Percentiles rank a stretch among this genome's conserved stretches.
Evolutionary conservation across 441 rosid species (phyloP).

Genomic region (Brassica hybrid): DNA sequence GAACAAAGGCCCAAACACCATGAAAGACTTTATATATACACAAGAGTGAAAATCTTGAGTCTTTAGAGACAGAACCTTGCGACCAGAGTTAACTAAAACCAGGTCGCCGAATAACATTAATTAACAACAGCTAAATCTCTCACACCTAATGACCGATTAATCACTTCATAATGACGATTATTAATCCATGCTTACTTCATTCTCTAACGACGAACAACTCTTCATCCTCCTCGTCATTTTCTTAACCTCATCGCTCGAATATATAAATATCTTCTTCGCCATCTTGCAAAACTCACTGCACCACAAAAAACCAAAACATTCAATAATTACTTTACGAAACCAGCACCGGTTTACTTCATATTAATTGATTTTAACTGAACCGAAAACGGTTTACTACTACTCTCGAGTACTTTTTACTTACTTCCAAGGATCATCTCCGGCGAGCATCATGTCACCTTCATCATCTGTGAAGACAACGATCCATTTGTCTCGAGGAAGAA

Average conservation of each 20-base stretch:
- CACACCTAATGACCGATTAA: conserved; percentile 39
- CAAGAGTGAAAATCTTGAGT: not conserved
- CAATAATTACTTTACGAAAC: not conserved
- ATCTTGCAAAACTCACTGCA: conserved; percentile 92
- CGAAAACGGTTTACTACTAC: not conserved
- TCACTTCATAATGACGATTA: conserved; percentile 27
- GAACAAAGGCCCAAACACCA: not conserved
- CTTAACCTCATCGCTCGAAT: conserved; percentile 75
- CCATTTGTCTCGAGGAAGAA: conserved; percentile 59
- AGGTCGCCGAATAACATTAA: conserved; percentile 19
- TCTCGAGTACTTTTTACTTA: conserved; percentile 45
- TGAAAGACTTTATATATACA: conserved; percentile 28
- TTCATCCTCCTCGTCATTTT: conserved; percentile 57
- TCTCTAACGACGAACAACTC: conserved; percentile 50
- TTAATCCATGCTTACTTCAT: conserved; percentile 47
- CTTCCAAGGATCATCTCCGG: conserved; percentile 74
- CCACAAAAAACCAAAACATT: not conserved
- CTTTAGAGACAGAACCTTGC: not conserved
- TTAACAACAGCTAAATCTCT: conserved; percentile 41
- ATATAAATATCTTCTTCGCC: conserved; percentile 78
- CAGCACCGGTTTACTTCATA: not conserved
- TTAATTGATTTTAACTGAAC: not conserved
- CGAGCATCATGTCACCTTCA: conserved; percentile 83
- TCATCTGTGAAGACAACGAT: conserved; percentile 69
- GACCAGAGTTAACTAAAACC: conserved; percentile 24